These are phyloP conservation scores for Nymphaea colorata DNA, from an alignment of 164 flowering plant genomes.

Conservation along the genomic window DNA sequence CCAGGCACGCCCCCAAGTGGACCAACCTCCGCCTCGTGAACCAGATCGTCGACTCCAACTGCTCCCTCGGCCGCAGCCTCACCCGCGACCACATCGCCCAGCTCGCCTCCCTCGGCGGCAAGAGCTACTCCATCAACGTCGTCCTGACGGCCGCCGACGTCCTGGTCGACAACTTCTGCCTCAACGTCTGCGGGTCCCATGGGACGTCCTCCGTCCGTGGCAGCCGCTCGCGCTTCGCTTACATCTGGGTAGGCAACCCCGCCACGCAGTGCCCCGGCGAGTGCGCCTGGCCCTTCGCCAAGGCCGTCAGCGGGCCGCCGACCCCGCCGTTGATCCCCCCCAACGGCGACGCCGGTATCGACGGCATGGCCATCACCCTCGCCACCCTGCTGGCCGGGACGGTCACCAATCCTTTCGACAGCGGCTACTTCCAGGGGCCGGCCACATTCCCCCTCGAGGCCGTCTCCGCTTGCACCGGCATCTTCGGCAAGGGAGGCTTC, in stretches of 20 bases:
- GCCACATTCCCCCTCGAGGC: constrained; percentile 26
- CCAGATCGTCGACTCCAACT: not conserved
- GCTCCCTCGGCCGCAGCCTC: not conserved
- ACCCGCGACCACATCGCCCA: not conserved
- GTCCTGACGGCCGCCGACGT: constrained; percentile 2
- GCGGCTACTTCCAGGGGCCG: constrained; percentile 26
- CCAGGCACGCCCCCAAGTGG: not conserved
- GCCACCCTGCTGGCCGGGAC: constrained; percentile 32
- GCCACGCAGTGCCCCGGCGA: constrained; percentile 1
- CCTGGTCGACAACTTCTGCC: not conserved
- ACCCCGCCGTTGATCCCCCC: constrained; percentile 21
- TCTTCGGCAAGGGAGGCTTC: constrained; percentile 25
- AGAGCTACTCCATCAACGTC: not conserved
- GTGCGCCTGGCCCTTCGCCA: constrained; percentile 4
- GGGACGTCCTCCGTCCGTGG: not conserved
- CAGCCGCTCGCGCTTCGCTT: not conserved
- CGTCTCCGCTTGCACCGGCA: constrained; percentile 26
- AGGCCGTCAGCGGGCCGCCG: not conserved
- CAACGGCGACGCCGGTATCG: constrained; percentile 17
- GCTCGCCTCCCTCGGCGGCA: not conserved
- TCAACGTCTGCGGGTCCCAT: not conserved
- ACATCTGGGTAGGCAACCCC: constrained; percentile 1
- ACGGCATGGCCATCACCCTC: constrained; percentile 29
- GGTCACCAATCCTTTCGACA: constrained; percentile 27
- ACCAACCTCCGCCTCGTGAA: not conserved